These are phyloP conservation scores for Tetrahymena borealis DNA, from an alignment of 73 alveolate genomes.

Conservation along the genomic window DNA sequence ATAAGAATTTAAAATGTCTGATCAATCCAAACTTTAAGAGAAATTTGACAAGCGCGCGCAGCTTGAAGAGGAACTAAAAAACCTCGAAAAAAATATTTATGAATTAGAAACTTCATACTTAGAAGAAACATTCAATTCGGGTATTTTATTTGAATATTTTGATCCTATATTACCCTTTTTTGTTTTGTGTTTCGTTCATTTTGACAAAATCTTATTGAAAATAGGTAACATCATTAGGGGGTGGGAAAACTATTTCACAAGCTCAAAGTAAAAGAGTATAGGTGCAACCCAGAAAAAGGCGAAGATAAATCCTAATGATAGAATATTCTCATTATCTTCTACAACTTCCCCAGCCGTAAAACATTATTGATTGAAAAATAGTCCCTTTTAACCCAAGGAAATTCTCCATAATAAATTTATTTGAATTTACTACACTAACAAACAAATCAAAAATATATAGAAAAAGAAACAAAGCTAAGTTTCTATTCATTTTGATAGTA, in stretches of 20 bases:
- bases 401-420: no score
- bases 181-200: background rate
- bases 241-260: conserved; percentile 2
- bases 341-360: background rate
- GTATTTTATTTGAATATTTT: background rate
- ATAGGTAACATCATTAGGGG: background rate
- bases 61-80: background rate
- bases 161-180: background rate
- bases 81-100: background rate
- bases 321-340: background rate
- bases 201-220: background rate
- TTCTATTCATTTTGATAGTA: no score
- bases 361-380: background rate
- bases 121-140: background rate
- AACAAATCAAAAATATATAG: background rate
- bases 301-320: background rate
- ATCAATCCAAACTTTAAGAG: background rate
- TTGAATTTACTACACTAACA: background rate
- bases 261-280: background rate
- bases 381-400: no score
- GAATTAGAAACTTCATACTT: background rate
- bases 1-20: background rate
- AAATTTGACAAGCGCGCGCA: background rate
- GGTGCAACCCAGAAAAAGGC: background rate
- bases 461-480: background rate